phyloP scores from a whole-genome alignment of 306 rosid species.

The Ziziphus jujuba region DNA sequence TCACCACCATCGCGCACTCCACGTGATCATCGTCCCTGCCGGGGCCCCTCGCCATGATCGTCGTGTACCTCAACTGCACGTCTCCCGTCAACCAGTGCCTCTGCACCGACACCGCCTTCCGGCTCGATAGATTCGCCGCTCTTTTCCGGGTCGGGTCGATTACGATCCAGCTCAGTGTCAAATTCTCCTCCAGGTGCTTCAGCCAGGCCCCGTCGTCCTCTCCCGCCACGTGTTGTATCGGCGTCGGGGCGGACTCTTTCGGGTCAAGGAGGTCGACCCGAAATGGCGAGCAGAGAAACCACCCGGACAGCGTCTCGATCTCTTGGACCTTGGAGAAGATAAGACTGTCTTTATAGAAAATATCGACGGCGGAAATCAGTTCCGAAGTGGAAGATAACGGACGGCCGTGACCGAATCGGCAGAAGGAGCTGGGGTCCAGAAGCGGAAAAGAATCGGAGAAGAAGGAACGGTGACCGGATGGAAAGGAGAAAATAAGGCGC shows the following conservation, averaged over 20 bases:
- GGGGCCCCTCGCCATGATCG: conserved; percentile 36
- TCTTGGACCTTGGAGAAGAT: conserved; percentile 52
- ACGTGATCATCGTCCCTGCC: conserved; percentile 12
- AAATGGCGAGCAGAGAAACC: conserved; percentile 70
- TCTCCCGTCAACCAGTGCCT: conserved; percentile 71
- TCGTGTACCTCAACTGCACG: conserved; percentile 48
- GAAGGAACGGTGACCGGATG: conserved; percentile 56
- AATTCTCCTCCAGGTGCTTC: conserved; percentile 44
- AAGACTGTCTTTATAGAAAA: conserved; percentile 43
- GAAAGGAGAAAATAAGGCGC: conserved; percentile 47
- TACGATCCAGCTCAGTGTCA: conserved; percentile 69
- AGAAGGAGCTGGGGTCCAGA: conserved; percentile 22
- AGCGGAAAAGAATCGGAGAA: conserved; percentile 73
- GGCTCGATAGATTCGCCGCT: conserved; percentile 67
- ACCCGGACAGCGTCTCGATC: conserved; percentile 40
- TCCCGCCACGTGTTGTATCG: conserved; percentile 20
- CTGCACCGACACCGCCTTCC: conserved; percentile 45
- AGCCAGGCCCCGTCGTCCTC: conserved; percentile 34
- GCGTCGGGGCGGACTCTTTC: conserved; percentile 50
- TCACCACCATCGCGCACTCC: conserved; percentile 58
- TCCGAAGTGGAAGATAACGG: conserved; percentile 18
- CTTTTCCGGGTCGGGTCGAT: conserved; percentile 57
- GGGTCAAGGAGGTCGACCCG: conserved; percentile 59
- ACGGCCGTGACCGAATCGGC: not conserved
- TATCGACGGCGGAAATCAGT: conserved; percentile 71